These are phyloP conservation scores for Scleromitrula shiraiana DNA, from an alignment of 2,329 filamentous ascomycete species.

Conservation along the genomic window DNA sequence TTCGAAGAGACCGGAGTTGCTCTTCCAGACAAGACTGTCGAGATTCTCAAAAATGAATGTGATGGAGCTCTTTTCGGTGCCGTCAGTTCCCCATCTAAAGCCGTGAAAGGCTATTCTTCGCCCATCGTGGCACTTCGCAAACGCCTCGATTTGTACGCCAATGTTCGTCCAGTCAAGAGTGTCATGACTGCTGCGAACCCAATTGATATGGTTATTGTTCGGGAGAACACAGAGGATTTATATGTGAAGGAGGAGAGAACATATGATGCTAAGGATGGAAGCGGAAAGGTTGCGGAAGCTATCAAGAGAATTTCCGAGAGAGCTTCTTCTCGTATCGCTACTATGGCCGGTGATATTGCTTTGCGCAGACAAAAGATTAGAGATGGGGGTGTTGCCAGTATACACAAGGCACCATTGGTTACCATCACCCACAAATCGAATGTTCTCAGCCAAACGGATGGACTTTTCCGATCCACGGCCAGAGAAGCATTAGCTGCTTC, in stretches of 20 bases:
- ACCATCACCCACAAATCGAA: constrained; percentile 99
- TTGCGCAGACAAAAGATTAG: constrained; percentile 77
- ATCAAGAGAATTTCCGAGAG: constrained; percentile 93
- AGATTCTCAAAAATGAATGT: constrained; percentile 82
- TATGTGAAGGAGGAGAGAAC: constrained; percentile 88
- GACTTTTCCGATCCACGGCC: constrained; percentile 79
- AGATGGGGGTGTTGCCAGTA: constrained; percentile 45
- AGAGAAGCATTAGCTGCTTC: constrained; percentile 61
- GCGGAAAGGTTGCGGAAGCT: constrained; percentile 83
- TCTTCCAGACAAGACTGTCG: constrained; percentile 83
- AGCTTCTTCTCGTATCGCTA: constrained; percentile 77
- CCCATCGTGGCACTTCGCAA: constrained; percentile 88
- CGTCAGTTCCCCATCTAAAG: constrained; percentile 81
- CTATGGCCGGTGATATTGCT: constrained; percentile 93
- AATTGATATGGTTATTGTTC: constrained; percentile 87
- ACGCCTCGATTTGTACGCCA: constrained; percentile 89
- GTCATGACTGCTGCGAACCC: constrained; percentile 56
- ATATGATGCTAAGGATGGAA: constrained; percentile 57
- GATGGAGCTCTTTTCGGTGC: constrained; percentile 95
- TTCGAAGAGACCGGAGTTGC: constrained; percentile 87
- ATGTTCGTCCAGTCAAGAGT: constrained; percentile 91
- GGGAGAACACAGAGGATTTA: constrained; percentile 97
- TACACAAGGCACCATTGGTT: constrained; percentile 65
- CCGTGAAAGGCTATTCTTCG: constrained; percentile 91
- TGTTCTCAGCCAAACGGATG: constrained; percentile 92